Conservation (phyloP, 257 asterid species). For the Haberlea rhodopensis region DNA sequence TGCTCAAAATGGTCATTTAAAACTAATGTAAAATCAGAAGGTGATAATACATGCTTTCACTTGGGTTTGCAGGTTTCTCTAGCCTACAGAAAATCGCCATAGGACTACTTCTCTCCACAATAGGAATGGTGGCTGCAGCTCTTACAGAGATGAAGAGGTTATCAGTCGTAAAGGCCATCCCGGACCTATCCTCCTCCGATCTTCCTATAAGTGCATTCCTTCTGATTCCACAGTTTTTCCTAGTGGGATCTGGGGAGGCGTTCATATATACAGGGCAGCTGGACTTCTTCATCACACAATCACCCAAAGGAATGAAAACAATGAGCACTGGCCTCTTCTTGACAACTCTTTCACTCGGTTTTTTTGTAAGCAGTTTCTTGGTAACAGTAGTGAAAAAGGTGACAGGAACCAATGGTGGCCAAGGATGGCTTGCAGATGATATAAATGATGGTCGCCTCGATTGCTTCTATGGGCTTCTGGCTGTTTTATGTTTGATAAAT, state of each 20-base stretch:
- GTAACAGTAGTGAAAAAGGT: conserved; percentile 67
- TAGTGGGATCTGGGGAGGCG: conserved; percentile 88
- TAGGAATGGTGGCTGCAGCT: conserved; percentile 79
- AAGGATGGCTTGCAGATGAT: conserved; percentile 83
- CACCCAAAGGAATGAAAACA: conserved; percentile 95
- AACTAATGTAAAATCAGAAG: too few species aligned
- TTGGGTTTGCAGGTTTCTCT: conserved; percentile 48
- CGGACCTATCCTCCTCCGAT: conserved; percentile 26
- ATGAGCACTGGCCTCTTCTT: conserved; percentile 95
- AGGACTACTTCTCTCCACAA: conserved; percentile 64
- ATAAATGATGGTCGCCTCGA: conserved; percentile 82
- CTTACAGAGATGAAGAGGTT: conserved; percentile 63
- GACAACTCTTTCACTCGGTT: conserved; percentile 79
- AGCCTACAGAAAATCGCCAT: conserved; percentile 65
- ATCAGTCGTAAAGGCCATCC: conserved; percentile 43
- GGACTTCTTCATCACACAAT: conserved; percentile 84
- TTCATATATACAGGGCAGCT: conserved; percentile 91
- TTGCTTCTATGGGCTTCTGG: conserved; percentile 69
- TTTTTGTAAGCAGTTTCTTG: conserved; percentile 71
- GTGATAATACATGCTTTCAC: not conserved
- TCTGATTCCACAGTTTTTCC: conserved; percentile 76
- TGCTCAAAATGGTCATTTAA: not conserved
- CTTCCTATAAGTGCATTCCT: conserved; percentile 70
- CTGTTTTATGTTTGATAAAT: conserved; percentile 58
- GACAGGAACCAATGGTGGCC: conserved; percentile 39